Evolutionary conservation across 192 early-diverging fungal species (phyloP).

Genomic region (Coemansia sp.): DNA sequence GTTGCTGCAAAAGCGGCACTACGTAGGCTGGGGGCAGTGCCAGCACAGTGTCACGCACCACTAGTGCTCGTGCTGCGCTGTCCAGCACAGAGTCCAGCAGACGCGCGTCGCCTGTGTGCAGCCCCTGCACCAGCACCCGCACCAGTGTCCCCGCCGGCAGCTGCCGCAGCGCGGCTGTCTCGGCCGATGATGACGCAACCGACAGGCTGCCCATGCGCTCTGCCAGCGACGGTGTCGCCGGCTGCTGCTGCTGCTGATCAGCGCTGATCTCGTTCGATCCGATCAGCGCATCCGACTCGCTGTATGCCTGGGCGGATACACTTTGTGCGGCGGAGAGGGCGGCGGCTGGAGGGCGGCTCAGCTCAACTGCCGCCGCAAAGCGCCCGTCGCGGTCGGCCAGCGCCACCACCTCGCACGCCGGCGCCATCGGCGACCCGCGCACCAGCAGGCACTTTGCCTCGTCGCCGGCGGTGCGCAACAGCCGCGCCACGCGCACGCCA

Average conservation of each 20-base stretch:
- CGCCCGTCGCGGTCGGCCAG: constrained; percentile 31
- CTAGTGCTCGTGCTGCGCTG: constrained; percentile 29
- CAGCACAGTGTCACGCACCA: constrained; percentile 49
- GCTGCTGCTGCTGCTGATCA: too few relatives aligned
- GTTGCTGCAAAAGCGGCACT: constrained; percentile 48
- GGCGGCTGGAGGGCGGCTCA: constrained; percentile 22
- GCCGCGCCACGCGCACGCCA: constrained; percentile 34
- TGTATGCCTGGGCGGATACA: constrained; percentile 16
- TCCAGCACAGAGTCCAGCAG: constrained; percentile 44
- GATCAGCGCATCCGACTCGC: constrained; percentile 23
- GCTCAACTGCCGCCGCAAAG: constrained; percentile 20
- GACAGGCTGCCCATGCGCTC: constrained; percentile 48
- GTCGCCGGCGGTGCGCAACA: constrained; percentile 39
- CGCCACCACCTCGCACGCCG: constrained; percentile 43
- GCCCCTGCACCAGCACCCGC: constrained; percentile 49
- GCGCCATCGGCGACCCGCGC: constrained; percentile 34
- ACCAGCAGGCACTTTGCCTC: constrained; percentile 36
- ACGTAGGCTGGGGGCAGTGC: constrained; percentile 40
- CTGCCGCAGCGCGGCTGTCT: background rate
- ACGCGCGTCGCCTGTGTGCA: constrained; percentile 38
- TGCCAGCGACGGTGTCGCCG: constrained; percentile 34
- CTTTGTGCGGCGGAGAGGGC: background rate
- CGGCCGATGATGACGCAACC: constrained; percentile 6
- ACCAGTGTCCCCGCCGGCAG: constrained; percentile 42
- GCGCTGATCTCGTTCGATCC: too few relatives aligned